Base-by-base conservation (phyloP, 805 yeast species). In the Candida odintsovae region DNA sequence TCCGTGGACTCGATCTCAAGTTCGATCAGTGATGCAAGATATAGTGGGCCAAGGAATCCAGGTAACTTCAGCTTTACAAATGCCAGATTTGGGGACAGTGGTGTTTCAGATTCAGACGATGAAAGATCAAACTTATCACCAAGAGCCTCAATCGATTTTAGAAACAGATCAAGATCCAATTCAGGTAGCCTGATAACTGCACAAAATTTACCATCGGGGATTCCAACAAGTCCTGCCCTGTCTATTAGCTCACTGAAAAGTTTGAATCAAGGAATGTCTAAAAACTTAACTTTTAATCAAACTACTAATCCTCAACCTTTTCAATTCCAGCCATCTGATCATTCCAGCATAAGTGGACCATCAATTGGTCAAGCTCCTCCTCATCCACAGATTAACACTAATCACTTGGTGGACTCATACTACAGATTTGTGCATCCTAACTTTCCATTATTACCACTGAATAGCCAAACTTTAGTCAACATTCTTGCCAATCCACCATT, bases 371-470 rank as follows among this genome's bases (percentile, higher is more conserved):
- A 18, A 23, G 15, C 18, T 42, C 16, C 18, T 42, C 16, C 9
- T 35, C 18, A 15, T 8, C 25, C 45, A 20, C 53, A 38, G 36
- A 33, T 45, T 45, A 52, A 45, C 37, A 45, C 47, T 28, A 50
- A 42, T 8, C 76, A 63, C 57, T 63, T 66, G 66, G 71, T 67
- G 62, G 75, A 66, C 60, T 64, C 64, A 46, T 78, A 54, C 53
- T 77, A 76, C 51, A 77, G 72, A 48, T 76, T 73, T 54, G 64
- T 70, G 25, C 74, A 69, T 46, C 62, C 68, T 15, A 62, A 64
- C 10, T 63, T 70, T 52, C 67, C 72, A 33, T 54, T 68, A 0
- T 57, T 70, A 16, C 73, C 73, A 3, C 44, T 69, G 31, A 69
- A 68, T 49, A 56, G 45, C 26, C 57, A 52, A 31, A 53, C 56